Evolutionary conservation across 2,329 filamentous ascomycete genomes (phyloP).

Genomic region (Dactylonectria estremocensis): DNA sequence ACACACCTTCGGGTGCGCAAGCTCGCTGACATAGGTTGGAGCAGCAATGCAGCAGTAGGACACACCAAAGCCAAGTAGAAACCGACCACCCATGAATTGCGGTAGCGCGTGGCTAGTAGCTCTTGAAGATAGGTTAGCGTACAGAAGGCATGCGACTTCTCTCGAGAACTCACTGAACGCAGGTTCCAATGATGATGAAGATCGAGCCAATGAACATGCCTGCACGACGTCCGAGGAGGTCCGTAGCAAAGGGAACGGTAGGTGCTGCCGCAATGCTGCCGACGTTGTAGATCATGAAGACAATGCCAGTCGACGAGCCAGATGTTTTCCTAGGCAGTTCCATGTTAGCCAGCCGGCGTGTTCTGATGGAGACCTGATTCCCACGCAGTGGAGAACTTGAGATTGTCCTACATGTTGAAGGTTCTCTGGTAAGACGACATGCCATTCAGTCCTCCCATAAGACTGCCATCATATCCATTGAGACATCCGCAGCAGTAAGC

Average conservation of each 20-base stretch:
- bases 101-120: constrained; percentile 51
- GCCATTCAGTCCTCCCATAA: constrained; percentile 47
- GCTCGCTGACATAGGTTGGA: constrained; percentile 61
- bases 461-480: constrained; percentile 41
- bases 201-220: constrained; percentile 59
- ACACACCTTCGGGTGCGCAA: constrained; percentile 63
- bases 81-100: constrained; percentile 65
- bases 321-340: constrained; percentile 29
- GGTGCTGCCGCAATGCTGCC: constrained; percentile 59
- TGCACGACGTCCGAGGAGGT: constrained; percentile 57
- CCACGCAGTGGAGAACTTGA: not conserved
- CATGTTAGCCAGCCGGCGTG: not conserved
- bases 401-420: constrained; percentile 32
- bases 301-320: constrained; percentile 40
- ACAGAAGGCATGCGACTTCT: too few relatives aligned
- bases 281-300: constrained; percentile 64
- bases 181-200: constrained; percentile 60
- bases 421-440: constrained; percentile 46
- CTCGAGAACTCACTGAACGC: constrained; percentile 51
- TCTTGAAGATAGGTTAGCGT: constrained; percentile 28
- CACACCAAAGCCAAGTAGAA: constrained; percentile 69
- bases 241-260: constrained; percentile 58
- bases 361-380: not conserved
- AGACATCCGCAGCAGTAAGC: constrained; percentile 70
- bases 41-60: constrained; percentile 58